A percentile compares a stretch with the other conserved stretches of the same genome.
Evolutionary conservation across 208 protist genomes (phyloP).

Genomic region (Angomonas desouzai): DNA sequence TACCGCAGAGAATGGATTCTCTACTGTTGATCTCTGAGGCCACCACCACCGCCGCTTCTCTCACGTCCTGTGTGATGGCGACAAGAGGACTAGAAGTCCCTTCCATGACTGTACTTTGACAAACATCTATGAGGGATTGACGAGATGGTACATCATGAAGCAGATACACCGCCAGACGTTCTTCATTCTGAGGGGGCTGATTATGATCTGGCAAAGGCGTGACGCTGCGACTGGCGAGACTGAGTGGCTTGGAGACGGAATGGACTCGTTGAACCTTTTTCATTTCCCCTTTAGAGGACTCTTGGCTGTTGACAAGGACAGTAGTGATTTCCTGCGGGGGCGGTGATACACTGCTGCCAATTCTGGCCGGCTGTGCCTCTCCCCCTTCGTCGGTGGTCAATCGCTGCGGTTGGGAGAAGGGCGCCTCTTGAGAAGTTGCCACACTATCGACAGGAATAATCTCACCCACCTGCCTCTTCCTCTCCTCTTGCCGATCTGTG

Average conservation of each 20-base stretch:
- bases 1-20: neutral
- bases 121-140: neutral
- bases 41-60: slow-evolving; percentile 1
- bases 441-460: neutral
- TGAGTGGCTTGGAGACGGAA: slow-evolving; percentile 1
- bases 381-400: neutral
- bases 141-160: slow-evolving; percentile 5
- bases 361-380: neutral
- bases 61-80: neutral
- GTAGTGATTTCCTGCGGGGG: neutral
- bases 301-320: neutral
- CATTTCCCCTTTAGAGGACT: neutral
- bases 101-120: neutral
- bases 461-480: neutral
- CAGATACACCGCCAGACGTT: neutral
- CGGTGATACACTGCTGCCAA: neutral
- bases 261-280: neutral
- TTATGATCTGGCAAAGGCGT: neutral
- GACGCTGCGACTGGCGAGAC: slow-evolving; percentile 4
- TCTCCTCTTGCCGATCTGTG: neutral
- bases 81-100: neutral
- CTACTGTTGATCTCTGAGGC: neutral
- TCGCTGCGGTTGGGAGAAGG: neutral
- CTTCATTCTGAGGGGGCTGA: neutral
- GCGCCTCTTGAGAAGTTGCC: neutral